Evolutionary conservation across 768 basidiomycete species (phyloP), one percentile per base, ranked within the genome.

Genomic region (Crassisporium funariophilum): DNA sequence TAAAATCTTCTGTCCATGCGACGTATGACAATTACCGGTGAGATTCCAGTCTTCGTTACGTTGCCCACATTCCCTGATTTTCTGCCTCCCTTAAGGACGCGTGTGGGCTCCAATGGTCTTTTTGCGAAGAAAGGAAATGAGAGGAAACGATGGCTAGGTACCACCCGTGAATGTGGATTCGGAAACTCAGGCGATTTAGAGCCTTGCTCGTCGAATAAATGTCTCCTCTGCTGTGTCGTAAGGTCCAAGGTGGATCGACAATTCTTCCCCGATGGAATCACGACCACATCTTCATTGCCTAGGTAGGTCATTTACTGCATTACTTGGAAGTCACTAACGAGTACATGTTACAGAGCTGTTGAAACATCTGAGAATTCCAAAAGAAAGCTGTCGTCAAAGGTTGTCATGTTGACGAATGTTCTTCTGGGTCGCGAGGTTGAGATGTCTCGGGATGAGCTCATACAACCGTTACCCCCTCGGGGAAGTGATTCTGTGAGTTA

Each of bases 181-280:
- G 65, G 63, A 4, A 54, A 57, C 37, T 42, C 59, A 19, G 65
- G 60, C 7, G 49, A 52, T 19, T 46, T 52, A 25, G 39, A 50
- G 9, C 55, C 57, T 1, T 66, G 65, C 25, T 33, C 35, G 21
- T 50, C 53, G 3, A 46, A 24, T 11, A 45, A 39, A n/a, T 66
- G 65, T 41, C 27, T 45, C 11, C 29, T 61, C 16, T 66, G 65
- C 47, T 49, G 45, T 36, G 36, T 64, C 37, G 34, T 63, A 16
- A 46, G 50, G 25, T 46, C 44, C 0, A 34, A 29, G 3, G 44
- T 55, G 23, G 35, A 25, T 11, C 31, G 20, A 10, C 35, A 54
- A 8, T 40, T 39, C 29, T 49, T 54, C 22, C 34, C 31, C 2
- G 35, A 35, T 9, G 59, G 59, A 3, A 54, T 60, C 43, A 35